Base-by-base conservation (phyloP, 352 stramenopile genomes). In the Phytophthora brassicae region DNA sequence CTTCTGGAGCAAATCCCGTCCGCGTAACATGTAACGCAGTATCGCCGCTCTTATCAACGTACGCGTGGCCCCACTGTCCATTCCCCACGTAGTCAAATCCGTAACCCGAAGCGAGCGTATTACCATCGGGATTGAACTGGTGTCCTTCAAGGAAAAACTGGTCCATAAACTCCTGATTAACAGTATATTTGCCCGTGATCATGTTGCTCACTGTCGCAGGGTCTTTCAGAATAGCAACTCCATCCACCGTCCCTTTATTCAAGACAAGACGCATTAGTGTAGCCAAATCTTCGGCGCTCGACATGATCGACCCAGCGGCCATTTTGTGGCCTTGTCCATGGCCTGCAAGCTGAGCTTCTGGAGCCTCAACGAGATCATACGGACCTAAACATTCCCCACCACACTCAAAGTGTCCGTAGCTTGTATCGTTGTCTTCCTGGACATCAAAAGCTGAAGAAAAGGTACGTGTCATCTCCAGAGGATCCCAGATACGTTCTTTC, bases 11-110 rank as follows among this genome's bases (percentile, higher is more conserved):
- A 26, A 88, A 83, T 0, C 82, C 79, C 3, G 75, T 89, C 13
- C 79, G 74, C 3, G 79, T 88, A 8, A 87, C 68, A 39, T 89
- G 80, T 2, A 75, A 52, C 3, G 60, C 29, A 2, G 77, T 84
- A 58, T 91, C 82, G 2, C 78, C 79, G 26, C 77, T 79, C 58
- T 91, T 91, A 64, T 91, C 82, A 19, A 74, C 72, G 53, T 91
- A 89, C 26, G 77, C 72, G 51, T 86, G 73, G 4, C 82, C 82
- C 77, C 77, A 89, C 42, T 86, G 70, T 0, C 69, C 78, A 12
- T 75, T 64, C 0, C 70, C 75, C 46, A 86, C 60, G 50, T 77
- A 81, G 44, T 91, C 82, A 42, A 91, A 79, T 14, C 79, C 82
- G 23, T 91, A 91, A 4, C 82, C 82, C 4, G 79, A 77, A 1